Percentiles rank a stretch among this genome's conserved stretches.
Evolutionary conservation across 768 basidiomycete genomes (phyloP).

Genomic region (Daedaleopsis sinensis): DNA sequence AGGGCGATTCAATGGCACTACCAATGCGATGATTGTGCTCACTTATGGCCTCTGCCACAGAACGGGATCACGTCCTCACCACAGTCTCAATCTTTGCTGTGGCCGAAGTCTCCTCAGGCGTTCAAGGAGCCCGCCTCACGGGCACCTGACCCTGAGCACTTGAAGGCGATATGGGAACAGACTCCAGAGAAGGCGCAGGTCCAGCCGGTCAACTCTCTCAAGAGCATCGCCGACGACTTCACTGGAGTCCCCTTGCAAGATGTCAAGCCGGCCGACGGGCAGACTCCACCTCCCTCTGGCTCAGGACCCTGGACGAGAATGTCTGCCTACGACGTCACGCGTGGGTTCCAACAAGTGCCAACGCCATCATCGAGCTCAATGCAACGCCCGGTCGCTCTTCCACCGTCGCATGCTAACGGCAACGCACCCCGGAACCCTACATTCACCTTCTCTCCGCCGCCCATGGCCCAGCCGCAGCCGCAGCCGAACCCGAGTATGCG

Average conservation of each 20-base stretch:
- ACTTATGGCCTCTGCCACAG: neutral
- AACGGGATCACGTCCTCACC: neutral
- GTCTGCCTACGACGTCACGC: slow-evolving; percentile 81
- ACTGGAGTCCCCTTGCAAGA: slow-evolving; percentile 82
- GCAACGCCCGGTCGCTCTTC: slow-evolving; percentile 41
- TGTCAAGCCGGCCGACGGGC: slow-evolving; percentile 85
- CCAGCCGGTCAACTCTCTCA: slow-evolving; percentile 76
- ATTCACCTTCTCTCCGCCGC: slow-evolving; percentile 33
- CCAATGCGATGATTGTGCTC: neutral
- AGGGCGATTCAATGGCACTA: neutral
- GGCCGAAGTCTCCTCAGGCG: slow-evolving; percentile 57
- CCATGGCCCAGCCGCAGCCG: slow-evolving; percentile 38
- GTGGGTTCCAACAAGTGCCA: slow-evolving; percentile 87
- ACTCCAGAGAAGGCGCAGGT: slow-evolving; percentile 69
- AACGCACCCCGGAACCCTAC: slow-evolving; percentile 20
- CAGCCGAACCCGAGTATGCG: slow-evolving; percentile 42
- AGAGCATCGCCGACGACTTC: slow-evolving; percentile 83
- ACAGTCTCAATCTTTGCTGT: slow-evolving; percentile 36
- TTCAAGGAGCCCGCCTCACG: slow-evolving; percentile 73
- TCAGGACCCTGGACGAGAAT: slow-evolving; percentile 65
- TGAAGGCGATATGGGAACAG: slow-evolving; percentile 86
- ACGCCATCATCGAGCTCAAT: slow-evolving; percentile 53
- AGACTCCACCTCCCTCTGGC: slow-evolving; percentile 70
- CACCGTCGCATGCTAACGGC: slow-evolving; percentile 14
- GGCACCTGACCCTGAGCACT: slow-evolving; percentile 77